A percentile compares a stretch with the other conserved stretches of the same genome.
Conservation (phyloP, 306 rosid species). For the Lathyrus tuberosus region DNA sequence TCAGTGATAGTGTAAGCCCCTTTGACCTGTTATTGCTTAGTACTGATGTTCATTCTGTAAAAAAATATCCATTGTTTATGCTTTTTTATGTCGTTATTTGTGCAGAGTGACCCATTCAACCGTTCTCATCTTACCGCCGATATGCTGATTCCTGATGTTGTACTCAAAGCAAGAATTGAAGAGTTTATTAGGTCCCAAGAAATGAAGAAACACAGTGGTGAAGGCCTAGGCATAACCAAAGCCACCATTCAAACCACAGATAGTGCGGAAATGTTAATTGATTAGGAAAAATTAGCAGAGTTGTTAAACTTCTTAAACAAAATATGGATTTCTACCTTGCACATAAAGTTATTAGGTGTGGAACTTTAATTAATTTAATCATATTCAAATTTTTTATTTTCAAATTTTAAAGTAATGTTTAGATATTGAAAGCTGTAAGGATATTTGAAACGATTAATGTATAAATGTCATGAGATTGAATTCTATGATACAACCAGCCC, state of each 20-base stretch:
- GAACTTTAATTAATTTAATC: background rate
- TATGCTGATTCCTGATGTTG: too few species aligned
- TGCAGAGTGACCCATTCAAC: too few species aligned
- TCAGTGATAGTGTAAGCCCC: too few species aligned
- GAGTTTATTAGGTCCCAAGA: constrained; percentile 73
- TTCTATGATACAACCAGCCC: background rate
- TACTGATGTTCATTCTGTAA: too few species aligned
- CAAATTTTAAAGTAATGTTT: constrained; percentile 17
- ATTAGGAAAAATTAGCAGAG: constrained; percentile 44
- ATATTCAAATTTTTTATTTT: background rate
- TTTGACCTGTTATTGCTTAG: too few species aligned
- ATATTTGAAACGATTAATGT: constrained; percentile 35
- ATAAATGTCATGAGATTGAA: constrained; percentile 29
- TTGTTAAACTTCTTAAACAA: constrained; percentile 10
- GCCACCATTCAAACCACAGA: constrained; percentile 74
- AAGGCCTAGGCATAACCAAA: constrained; percentile 54
- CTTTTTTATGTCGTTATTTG: too few species aligned
- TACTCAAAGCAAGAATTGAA: too few species aligned
- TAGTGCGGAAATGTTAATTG: constrained; percentile 83
- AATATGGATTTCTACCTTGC: background rate
- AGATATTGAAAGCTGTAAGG: constrained; percentile 39
- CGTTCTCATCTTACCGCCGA: too few species aligned
- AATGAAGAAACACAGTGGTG: constrained; percentile 57
- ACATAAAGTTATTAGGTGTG: constrained; percentile 20
- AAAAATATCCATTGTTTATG: too few species aligned